Percentiles rank a stretch among this genome's conserved stretches.
phyloP scores from a whole-genome alignment of 805 yeast species.

The Kazachstania taianensis region DNA sequence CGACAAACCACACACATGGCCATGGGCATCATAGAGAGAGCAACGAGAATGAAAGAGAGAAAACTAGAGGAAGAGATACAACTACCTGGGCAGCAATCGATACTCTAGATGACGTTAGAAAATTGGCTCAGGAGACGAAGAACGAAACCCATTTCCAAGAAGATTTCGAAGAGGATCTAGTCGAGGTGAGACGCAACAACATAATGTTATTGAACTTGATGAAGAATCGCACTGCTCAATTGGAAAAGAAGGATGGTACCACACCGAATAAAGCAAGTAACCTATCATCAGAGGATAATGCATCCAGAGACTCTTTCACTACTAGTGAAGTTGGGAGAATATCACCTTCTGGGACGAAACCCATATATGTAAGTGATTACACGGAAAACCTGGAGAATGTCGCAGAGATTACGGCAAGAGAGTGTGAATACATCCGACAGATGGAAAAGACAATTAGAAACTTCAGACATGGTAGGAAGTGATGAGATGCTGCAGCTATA shows the following conservation, averaged over 20 bases:
- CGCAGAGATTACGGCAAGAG: slow-evolving; percentile 5
- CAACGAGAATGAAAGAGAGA: too few relatives aligned
- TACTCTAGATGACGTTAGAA: slow-evolving; percentile 68
- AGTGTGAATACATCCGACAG: slow-evolving; percentile 13
- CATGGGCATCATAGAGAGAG: too few relatives aligned
- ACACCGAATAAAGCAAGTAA: not conserved
- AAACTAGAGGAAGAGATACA: too few relatives aligned
- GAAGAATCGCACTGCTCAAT: slow-evolving; percentile 23
- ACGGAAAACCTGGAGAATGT: slow-evolving; percentile 6
- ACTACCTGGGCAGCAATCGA: slow-evolving; percentile 78
- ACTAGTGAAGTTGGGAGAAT: too few relatives aligned
- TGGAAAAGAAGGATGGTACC: slow-evolving; percentile 7
- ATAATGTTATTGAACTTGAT: slow-evolving; percentile 30
- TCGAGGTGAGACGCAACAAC: slow-evolving; percentile 49
- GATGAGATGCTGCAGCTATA: too few relatives aligned
- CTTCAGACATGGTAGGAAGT: too few relatives aligned
- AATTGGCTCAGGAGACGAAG: slow-evolving; percentile 41
- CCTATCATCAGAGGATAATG: too few relatives aligned
- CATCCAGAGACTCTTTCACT: too few relatives aligned
- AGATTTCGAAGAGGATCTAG: slow-evolving; percentile 29
- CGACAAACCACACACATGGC: too few relatives aligned
- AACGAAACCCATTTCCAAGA: slow-evolving; percentile 36
- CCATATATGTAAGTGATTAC: slow-evolving; percentile 9
- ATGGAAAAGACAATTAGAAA: slow-evolving; percentile 14
- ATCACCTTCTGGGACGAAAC: too few relatives aligned